phyloP scores from a whole-genome alignment of 768 basidiomycete genomes.

The Antrodiella citrinella region DNA sequence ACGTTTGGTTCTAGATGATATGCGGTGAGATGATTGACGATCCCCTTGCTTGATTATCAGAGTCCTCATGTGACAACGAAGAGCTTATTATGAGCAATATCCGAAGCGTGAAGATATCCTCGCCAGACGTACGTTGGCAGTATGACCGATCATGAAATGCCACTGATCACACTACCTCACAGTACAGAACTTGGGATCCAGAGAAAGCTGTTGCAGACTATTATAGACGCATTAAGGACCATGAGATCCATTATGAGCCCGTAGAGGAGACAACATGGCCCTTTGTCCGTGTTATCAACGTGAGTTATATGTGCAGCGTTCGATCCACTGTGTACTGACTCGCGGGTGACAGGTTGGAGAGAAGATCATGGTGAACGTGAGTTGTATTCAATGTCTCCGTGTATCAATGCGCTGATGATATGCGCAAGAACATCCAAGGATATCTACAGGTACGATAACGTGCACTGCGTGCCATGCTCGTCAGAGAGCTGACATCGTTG shows the following conservation, averaged over 20 bases:
- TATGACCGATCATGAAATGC: neutral
- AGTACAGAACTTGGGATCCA: conserved; percentile 93
- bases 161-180: neutral
- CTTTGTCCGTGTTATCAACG: conserved; percentile 91
- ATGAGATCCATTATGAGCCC: conserved; percentile 84
- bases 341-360: conserved; percentile 68
- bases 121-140: conserved; percentile 72
- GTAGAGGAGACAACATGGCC: conserved; percentile 90
- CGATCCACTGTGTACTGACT: neutral
- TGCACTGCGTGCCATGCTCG: neutral
- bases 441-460: conserved; percentile 76
- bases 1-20: conserved; percentile 13
- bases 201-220: conserved; percentile 91
- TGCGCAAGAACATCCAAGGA: conserved; percentile 66
- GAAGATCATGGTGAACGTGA: conserved; percentile 88
- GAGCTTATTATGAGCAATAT: conserved; percentile 94
- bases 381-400: too few relatives aligned
- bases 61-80: conserved; percentile 84
- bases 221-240: conserved; percentile 77
- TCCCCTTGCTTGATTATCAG: conserved; percentile 32
- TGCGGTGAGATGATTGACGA: neutral
- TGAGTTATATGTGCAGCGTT: too few relatives aligned
- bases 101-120: conserved; percentile 94
- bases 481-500: too few relatives aligned
- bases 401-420: neutral